phyloP scores from a whole-genome alignment of 208 protist genomes.

The Trypanosoma platydactyli region DNA sequence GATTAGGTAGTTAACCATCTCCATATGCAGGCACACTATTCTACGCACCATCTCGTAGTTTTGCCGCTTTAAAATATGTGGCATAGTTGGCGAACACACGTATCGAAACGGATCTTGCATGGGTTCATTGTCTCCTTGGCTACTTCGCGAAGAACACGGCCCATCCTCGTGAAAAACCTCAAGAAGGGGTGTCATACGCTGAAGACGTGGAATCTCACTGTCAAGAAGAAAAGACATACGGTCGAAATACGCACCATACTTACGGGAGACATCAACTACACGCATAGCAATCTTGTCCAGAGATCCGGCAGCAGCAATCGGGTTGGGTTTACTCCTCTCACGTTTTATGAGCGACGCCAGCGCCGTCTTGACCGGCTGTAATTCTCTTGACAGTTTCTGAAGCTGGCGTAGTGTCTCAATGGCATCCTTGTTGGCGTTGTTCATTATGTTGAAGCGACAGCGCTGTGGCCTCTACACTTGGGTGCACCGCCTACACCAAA shows the following conservation, averaged over 20 bases:
- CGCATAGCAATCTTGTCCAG: conserved; percentile 68
- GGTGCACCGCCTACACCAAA: background rate
- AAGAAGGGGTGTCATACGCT: conserved; percentile 45
- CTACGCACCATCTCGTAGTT: conserved; percentile 47
- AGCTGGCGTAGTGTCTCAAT: conserved; percentile 65
- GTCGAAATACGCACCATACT: conserved; percentile 50
- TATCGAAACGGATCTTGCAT: conserved; percentile 29
- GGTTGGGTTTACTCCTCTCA: conserved; percentile 50
- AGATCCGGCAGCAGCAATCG: conserved; percentile 52
- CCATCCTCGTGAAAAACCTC: conserved; percentile 10
- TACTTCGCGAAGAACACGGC: background rate
- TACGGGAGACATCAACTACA: conserved; percentile 44
- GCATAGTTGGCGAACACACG: conserved; percentile 57
- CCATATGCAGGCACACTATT: conserved; percentile 60
- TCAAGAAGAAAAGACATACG: conserved; percentile 38
- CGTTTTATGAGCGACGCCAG: conserved; percentile 64
- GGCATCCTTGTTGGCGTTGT: conserved; percentile 45
- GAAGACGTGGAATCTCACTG: conserved; percentile 48
- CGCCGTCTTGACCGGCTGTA: conserved; percentile 75
- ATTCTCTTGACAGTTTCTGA: conserved; percentile 77
- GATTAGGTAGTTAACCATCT: conserved; percentile 84
- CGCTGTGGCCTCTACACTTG: background rate
- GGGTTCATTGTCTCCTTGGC: background rate
- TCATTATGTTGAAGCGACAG: conserved; percentile 24
- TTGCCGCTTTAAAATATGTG: conserved; percentile 49